Percentiles rank a stretch among this genome's conserved stretches.
phyloP scores from a whole-genome alignment of 495 filamentous ascomycete species.

The Aspergillus bridgeri region DNA sequence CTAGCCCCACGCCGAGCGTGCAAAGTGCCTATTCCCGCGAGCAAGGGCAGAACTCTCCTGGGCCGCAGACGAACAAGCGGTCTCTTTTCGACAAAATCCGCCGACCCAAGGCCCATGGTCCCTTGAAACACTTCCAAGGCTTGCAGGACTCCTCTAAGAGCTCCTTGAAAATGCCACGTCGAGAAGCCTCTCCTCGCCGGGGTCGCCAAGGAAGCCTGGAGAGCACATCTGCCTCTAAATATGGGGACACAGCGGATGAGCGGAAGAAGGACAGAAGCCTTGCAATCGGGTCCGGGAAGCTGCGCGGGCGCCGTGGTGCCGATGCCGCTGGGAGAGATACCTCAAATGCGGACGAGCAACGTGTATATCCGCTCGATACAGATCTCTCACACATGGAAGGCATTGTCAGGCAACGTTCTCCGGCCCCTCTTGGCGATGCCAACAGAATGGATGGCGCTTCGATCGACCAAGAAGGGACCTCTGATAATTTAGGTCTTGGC shows the following conservation, averaged over 20 bases:
- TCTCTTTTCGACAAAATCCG: slow-evolving; percentile 65
- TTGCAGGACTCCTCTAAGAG: slow-evolving; percentile 41
- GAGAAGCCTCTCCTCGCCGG: slow-evolving; percentile 50
- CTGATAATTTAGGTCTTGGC: slow-evolving; percentile 32
- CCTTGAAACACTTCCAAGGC: slow-evolving; percentile 53
- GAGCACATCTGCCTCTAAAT: slow-evolving; percentile 21
- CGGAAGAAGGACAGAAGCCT: slow-evolving; percentile 44
- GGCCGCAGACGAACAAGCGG: slow-evolving; percentile 56
- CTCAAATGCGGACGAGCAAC: slow-evolving; percentile 30
- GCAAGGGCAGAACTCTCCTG: slow-evolving; percentile 56
- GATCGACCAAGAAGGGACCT: slow-evolving; percentile 34
- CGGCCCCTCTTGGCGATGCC: slow-evolving; percentile 30
- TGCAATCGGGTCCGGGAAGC: slow-evolving; percentile 31
- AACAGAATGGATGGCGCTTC: slow-evolving; percentile 51
- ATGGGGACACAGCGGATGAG: slow-evolving; percentile 36
- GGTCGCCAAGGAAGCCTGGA: slow-evolving; percentile 45
- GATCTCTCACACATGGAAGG: slow-evolving; percentile 81
- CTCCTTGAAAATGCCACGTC: slow-evolving; percentile 41
- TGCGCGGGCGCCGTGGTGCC: slow-evolving; percentile 48
- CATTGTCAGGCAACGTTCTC: slow-evolving; percentile 64
- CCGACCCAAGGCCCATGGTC: slow-evolving; percentile 48
- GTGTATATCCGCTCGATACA: slow-evolving; percentile 72
- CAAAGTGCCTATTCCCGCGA: slow-evolving; percentile 51
- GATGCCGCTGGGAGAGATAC: slow-evolving; percentile 40
- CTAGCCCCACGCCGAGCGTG: slow-evolving; percentile 72